Percentiles rank a stretch among this genome's conserved stretches.
These are phyloP conservation scores for Aphanomyces euteiches DNA, from an alignment of 352 stramenopile species.

Conservation along the genomic window DNA sequence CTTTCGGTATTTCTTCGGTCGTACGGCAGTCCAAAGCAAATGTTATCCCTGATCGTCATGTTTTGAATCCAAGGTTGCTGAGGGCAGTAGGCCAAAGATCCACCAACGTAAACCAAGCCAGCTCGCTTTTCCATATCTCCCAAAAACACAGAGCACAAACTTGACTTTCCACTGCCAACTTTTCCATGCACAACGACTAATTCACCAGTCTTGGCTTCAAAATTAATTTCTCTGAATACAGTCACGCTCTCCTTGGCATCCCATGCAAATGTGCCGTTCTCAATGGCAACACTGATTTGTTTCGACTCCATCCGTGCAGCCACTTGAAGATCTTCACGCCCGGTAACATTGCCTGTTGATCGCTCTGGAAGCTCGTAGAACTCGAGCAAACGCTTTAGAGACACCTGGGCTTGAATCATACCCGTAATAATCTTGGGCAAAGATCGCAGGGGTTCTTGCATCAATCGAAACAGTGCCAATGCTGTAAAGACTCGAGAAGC, in stretches of 20 bases:
- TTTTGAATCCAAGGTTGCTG: constrained; percentile 92
- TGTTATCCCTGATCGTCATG: constrained; percentile 51
- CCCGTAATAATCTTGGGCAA: constrained; percentile 66
- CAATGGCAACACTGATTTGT: constrained; percentile 1
- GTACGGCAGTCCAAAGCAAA: constrained; percentile 48
- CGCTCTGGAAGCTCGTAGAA: constrained; percentile 85
- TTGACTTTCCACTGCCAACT: constrained; percentile 94
- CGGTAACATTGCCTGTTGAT: constrained; percentile 44
- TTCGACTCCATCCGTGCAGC: background rate
- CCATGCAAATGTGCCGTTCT: constrained; percentile 22
- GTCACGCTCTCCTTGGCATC: constrained; percentile 26
- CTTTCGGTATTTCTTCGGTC: constrained; percentile 42
- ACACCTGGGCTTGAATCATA: constrained; percentile 75
- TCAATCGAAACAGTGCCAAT: constrained; percentile 32
- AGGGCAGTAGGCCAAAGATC: constrained; percentile 79
- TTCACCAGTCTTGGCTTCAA: constrained; percentile 82
- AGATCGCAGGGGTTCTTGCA: constrained; percentile 35
- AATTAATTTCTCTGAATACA: constrained; percentile 68
- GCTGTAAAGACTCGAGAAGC: constrained; percentile 34
- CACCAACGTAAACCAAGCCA: constrained; percentile 55
- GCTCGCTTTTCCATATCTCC: constrained; percentile 90
- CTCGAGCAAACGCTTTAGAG: constrained; percentile 74
- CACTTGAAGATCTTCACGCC: background rate
- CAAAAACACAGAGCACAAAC: constrained; percentile 90
- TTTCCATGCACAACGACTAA: constrained; percentile 92